phyloP scores from a whole-genome alignment of 352 stramenopile genomes.

The Aphanomyces invadans region DNA sequence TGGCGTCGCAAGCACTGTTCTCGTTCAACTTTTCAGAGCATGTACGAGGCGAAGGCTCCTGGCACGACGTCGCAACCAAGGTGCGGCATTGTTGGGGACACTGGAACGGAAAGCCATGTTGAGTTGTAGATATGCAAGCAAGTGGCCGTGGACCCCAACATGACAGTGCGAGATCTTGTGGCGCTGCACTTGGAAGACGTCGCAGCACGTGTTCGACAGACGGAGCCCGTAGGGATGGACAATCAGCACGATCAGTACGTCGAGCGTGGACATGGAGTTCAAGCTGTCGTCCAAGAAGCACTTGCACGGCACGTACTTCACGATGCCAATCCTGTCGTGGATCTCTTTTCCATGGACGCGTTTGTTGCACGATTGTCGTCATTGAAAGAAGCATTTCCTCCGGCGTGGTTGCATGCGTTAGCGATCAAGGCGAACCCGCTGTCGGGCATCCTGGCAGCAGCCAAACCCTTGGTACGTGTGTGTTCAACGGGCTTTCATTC shows the following conservation, averaged over 20 bases:
- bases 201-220: too few relatives aligned
- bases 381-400: constrained; percentile 40
- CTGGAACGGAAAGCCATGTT: too few relatives aligned
- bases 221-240: too few relatives aligned
- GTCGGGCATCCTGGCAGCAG: constrained; percentile 49
- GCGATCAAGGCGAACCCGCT: constrained; percentile 76
- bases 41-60: neutral
- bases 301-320: constrained; percentile 31
- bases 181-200: constrained; percentile 31
- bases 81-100: neutral
- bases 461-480: constrained; percentile 18
- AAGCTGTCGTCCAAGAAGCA: constrained; percentile 38
- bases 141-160: constrained; percentile 1
- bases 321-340: constrained; percentile 50
- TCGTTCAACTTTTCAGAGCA: neutral
- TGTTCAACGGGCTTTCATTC: neutral
- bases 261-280: constrained; percentile 25
- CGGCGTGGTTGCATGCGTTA: constrained; percentile 61
- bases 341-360: constrained; percentile 61
- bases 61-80: neutral
- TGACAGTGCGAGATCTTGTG: neutral
- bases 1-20: neutral
- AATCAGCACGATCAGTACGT: constrained; percentile 23
- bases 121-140: neutral
- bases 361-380: constrained; percentile 50